Base-by-base conservation (phyloP, 306 rosid species). In the Lathyrus tuberosus region DNA sequence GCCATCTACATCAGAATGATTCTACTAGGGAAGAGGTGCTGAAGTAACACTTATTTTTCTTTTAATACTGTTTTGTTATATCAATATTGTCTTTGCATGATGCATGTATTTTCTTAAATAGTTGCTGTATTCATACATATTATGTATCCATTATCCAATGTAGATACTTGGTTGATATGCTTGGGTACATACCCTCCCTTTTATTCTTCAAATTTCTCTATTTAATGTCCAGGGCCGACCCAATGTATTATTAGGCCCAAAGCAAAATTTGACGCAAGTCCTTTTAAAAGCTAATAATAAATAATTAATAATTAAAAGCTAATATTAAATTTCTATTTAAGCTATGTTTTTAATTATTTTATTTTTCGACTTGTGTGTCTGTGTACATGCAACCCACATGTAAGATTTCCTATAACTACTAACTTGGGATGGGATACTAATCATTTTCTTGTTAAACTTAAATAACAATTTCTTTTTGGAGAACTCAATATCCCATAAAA, bases 1-100 rank as follows among this genome's bases (percentile, higher is more conserved):
- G 98, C 87, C 98, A 93, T 86, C 88, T 93, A 30, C 84, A 90
- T 64, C 86, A 81, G 67, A 76, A 70, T 65, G 89, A 88, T 80
- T 75, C 81, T 26, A 71, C 81, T 47, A 86, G 86, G 75, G 81
- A 88, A 48, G 82, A 93, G 97, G 98, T 93, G 75, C 66, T 66
- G 59, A 59, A 52, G 64, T 74, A 59, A 47, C 62, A n/a, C 6
- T 83, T 53, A 22, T 70, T 75, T 47, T 59, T 65, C 12, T 78
- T 60, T 62, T 52, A 14, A 51, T 70, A 22, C 20, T 62, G 9
- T 71, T 35, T 66, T 70, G 16, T 60, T 65, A 17, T 59, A 49
- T 53, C 51, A 57, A 49, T 57, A 17, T 33, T 62, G 13, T 56
- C 63, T 43, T 42, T 42, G 57, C 66, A 47, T 26, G 77, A 42